Conservation (phyloP, 768 basidiomycete genomes). For the Rhodotorula babjevae region DNA sequence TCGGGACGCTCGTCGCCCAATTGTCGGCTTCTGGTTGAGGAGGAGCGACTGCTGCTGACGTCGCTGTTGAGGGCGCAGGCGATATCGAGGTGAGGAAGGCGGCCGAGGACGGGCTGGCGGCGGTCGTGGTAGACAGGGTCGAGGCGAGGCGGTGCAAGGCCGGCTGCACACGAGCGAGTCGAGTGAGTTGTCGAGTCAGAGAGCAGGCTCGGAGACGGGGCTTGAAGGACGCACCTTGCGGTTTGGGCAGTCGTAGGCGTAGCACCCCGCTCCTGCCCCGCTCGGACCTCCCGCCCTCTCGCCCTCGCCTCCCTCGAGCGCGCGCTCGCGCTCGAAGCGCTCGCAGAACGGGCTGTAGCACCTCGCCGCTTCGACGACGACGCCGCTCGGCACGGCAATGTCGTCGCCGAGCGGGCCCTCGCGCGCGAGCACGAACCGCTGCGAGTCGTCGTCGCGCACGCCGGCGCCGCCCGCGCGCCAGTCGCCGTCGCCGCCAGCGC, state of each 20-base stretch:
- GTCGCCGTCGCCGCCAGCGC: conserved; percentile 53
- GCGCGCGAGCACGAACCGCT: neutral
- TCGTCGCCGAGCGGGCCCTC: conserved; percentile 54
- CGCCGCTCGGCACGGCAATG: conserved; percentile 76
- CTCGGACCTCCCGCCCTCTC: too few relatives aligned
- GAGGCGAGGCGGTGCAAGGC: neutral
- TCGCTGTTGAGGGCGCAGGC: too few relatives aligned
- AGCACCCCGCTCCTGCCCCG: neutral
- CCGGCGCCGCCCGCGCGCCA: too few relatives aligned
- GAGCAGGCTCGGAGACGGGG: neutral
- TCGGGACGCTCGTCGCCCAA: conserved; percentile 75
- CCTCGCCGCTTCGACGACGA: conserved; percentile 72
- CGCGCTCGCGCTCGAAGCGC: neutral
- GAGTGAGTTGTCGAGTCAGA: neutral
- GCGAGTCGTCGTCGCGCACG: conserved; percentile 54
- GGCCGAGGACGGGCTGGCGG: too few relatives aligned
- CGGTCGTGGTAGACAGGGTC: neutral
- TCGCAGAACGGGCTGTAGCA: conserved; percentile 67
- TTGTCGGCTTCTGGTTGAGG: conserved; percentile 51
- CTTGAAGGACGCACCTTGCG: neutral
- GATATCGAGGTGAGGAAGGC: too few relatives aligned
- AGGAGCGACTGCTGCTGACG: too few relatives aligned
- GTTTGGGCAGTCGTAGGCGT: conserved; percentile 25
- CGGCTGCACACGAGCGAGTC: neutral
- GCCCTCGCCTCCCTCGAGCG: neutral